Base-by-base conservation (phyloP, 1,139 yeast species). In the Yamadazyma sp. region DNA sequence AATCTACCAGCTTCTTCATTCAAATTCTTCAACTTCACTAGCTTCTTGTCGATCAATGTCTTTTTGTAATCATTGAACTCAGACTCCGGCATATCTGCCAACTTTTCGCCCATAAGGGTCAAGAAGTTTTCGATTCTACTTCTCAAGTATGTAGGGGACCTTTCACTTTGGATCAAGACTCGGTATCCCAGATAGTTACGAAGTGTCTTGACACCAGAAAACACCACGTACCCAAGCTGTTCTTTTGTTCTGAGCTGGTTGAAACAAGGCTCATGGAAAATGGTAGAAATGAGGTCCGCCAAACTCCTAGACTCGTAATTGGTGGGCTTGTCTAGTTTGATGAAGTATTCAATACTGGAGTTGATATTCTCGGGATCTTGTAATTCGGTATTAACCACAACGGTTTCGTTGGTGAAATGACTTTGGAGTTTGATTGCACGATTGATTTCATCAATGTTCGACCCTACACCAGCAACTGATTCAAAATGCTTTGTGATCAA, bases 181-280 rank as follows among this genome's bases (percentile, higher is more conserved):
- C 96, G 73, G 47, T 84, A 74, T 11, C 95, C 95, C 50, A 82
- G 70, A 2, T 89, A 76, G 9, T 94, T 84, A 54, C 95, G 76
- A 1, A 87, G 77, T 40, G 74, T 70, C 45, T 83, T 69, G 24
- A 76, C 63, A 1, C 95, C 86, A 27, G 94, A 82, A 57, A 87
- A 88, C 0, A 92, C 98, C 43, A 92, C 89, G 54, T 82, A 82
- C 0, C 86, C 88, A 34, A 83, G 58, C 48, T 92, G 97, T 61
- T 92, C 98, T 52, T 87, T 83, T 3, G 98, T 92, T 60, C 98
- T 76, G 41, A 92, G 72, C 47, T 86, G 87, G 57, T 87, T 83
- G 60, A 92, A 92, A 39, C 90, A 86, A 1, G 97, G 97, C 56
- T 90, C 97, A 45, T 77, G 79, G 35, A 85, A 69, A 44, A 89